Percentiles rank a stretch among this genome's conserved stretches.
Conservation (phyloP, 768 basidiomycete species). For the Glaciozyma antarctica region DNA sequence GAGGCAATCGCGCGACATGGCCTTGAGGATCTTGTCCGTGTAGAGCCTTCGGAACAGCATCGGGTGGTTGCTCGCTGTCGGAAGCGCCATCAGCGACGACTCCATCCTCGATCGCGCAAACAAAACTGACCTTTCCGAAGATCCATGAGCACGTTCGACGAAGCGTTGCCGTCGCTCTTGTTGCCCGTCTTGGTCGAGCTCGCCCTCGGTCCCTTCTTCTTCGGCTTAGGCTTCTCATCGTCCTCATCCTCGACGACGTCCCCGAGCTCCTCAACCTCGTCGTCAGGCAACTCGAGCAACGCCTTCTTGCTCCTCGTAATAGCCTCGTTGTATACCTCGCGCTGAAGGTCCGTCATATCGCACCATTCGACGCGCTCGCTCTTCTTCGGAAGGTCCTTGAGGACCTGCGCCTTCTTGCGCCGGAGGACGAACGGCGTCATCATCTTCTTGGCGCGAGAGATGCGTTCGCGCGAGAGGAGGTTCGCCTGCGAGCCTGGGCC, state of each 20-base stretch:
- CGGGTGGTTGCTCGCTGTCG: constrained; percentile 73
- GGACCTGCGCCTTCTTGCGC: constrained; percentile 92
- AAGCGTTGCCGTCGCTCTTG: constrained; percentile 52
- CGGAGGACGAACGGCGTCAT: constrained; percentile 98
- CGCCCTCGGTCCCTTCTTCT: constrained; percentile 34
- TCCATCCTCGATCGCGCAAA: background rate
- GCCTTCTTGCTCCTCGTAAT: constrained; percentile 76
- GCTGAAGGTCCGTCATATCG: constrained; percentile 75
- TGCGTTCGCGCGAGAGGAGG: constrained; percentile 80
- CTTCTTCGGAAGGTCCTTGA: constrained; percentile 86
- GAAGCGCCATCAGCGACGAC: background rate
- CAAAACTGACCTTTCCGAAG: constrained; percentile 54
- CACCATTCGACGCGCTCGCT: constrained; percentile 91
- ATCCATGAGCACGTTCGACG: constrained; percentile 92
- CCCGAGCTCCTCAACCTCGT: constrained; percentile 37
- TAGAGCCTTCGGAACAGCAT: constrained; percentile 86
- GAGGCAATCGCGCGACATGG: constrained; percentile 69
- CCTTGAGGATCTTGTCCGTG: constrained; percentile 61
- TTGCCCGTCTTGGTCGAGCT: constrained; percentile 34
- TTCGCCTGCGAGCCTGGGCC: constrained; percentile 74
- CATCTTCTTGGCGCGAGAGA: constrained; percentile 94
- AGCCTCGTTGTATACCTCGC: constrained; percentile 72
- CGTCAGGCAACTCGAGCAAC: constrained; percentile 47
- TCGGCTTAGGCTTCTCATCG: constrained; percentile 47
- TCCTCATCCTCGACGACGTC: constrained; percentile 39